Conservation (phyloP, 1,284 basidiomycete species). For the Apiotrichum porosum region DNA sequence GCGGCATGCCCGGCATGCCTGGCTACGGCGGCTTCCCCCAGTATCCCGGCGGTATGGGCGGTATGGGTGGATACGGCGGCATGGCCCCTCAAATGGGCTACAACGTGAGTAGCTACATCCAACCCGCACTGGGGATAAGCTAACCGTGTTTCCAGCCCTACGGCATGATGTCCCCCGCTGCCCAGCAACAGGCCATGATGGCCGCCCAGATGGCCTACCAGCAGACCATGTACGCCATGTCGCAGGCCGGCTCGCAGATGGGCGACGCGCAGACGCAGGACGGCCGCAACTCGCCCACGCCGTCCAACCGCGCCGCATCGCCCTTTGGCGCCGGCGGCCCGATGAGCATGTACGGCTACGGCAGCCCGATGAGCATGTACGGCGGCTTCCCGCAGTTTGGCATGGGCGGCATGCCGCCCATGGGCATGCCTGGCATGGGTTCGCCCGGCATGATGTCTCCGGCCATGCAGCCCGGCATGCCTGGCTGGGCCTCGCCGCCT, state of each 20-base stretch:
- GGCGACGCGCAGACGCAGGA: slow-evolving; percentile 48
- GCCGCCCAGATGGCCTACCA: slow-evolving; percentile 82
- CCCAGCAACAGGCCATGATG: slow-evolving; percentile 72
- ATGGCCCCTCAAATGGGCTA: slow-evolving; percentile 40
- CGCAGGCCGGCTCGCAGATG: slow-evolving; percentile 66
- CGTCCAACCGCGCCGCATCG: slow-evolving; percentile 9
- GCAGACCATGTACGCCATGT: slow-evolving; percentile 79
- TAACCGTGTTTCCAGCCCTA: slow-evolving; percentile 7
- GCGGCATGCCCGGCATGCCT: slow-evolving; percentile 19
- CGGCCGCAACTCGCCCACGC: slow-evolving; percentile 14
- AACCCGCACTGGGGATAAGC: too few relatives aligned
- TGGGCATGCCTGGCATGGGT: not conserved
- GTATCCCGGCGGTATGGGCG: slow-evolving; percentile 52
- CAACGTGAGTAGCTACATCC: slow-evolving; percentile 25
- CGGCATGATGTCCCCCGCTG: slow-evolving; percentile 34
- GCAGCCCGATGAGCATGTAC: slow-evolving; percentile 5
- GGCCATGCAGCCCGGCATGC: too few relatives aligned
- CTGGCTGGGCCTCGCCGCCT: too few relatives aligned
- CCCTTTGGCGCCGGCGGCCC: slow-evolving; percentile 5
- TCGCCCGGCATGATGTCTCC: not conserved
- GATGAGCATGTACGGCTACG: slow-evolving; percentile 20
- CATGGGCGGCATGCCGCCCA: not conserved
- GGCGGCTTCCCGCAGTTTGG: slow-evolving; percentile 1
- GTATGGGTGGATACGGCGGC: not conserved
- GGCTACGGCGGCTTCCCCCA: slow-evolving; percentile 22